Base-by-base conservation (phyloP, 2,329 filamentous ascomycete genomes). In the Paecilomyces dactylethromorphus region DNA sequence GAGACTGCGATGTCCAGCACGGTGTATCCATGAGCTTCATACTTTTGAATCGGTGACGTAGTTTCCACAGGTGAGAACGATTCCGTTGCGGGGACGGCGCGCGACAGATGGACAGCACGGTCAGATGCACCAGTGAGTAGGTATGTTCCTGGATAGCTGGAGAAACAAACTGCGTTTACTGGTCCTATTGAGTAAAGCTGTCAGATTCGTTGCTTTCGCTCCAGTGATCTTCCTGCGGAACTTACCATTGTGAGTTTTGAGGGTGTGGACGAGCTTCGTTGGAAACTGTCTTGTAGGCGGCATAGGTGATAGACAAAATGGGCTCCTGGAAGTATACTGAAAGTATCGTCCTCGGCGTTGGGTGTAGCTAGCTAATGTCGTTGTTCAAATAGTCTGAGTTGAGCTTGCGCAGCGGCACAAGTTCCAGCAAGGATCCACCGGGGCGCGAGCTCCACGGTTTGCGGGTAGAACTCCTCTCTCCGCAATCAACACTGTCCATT, bases 1-100 rank as follows among this genome's bases (percentile, higher is more conserved):
- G 79, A 73, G 55, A 97, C 88, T 56, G 84, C 81, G 45, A 99
- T 81, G 64, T 90, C 89, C 60, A 97, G 87, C 7, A 99, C 89
- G 66, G 92, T 89, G 78, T 99, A 96, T 65, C 91, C 92, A 76
- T 99, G 94, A 2, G 90, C 91, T 35, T 87, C 80, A 78, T 96
- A 99, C 35, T 86, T 90, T 76, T 97, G 92, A 69, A 99, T 91
- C 3, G 94, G 86, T 1, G 74, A 71, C 64, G 71, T 69, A 66
- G 72, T 73, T 71, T 74, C 68, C 29, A 61, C 58, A 10, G 61
- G 60, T 1, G 68, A 59, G 15, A 67, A 58, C 50, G 71, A 60
- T 58, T 71, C 70, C 69, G 73, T 69, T 65, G 74, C 69, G 63
- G 77, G 69, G 63, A 76, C 62, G 62, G 78, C 70, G 71, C 96